phyloP scores from a whole-genome alignment of 495 filamentous ascomycete genomes.

The Neurospora cerealis region DNA sequence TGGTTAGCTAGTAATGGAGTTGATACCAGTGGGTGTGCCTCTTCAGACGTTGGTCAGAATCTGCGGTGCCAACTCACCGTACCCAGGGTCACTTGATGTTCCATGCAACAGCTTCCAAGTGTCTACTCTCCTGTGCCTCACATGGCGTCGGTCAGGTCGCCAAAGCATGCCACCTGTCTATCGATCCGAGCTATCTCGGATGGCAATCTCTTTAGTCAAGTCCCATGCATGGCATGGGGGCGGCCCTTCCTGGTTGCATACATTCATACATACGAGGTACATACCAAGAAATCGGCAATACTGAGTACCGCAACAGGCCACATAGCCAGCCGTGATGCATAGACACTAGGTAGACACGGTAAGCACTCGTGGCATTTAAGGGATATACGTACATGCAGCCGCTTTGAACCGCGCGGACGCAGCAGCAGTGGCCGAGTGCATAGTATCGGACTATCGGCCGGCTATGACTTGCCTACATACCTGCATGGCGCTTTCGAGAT shows the following conservation, averaged over 20 bases:
- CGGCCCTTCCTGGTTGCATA: not conserved
- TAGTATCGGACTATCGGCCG: not conserved
- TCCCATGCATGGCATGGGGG: not conserved
- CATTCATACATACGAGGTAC: not conserved
- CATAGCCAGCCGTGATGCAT: not conserved
- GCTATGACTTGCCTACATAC: not conserved
- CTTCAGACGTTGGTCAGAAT: not conserved
- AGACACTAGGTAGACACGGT: not conserved
- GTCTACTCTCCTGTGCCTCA: not conserved
- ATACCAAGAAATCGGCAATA: not conserved
- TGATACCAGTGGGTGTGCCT: not conserved
- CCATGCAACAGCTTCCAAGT: not conserved
- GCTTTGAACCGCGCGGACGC: not conserved
- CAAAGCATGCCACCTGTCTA: not conserved
- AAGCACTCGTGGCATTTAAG: not conserved
- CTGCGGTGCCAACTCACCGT: not conserved
- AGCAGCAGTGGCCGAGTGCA: not conserved
- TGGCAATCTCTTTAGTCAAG: not conserved
- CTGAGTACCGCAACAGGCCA: not conserved
- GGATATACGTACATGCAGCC: not conserved
- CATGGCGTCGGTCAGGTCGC: not conserved
- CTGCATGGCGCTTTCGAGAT: not conserved
- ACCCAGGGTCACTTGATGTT: not conserved
- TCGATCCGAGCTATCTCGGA: not conserved
- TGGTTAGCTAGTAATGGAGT: not conserved